Evolutionary conservation across 2,329 filamentous ascomycete genomes (phyloP).

Genomic region (Ophiognomonia clavigignenti-juglandacearum): DNA sequence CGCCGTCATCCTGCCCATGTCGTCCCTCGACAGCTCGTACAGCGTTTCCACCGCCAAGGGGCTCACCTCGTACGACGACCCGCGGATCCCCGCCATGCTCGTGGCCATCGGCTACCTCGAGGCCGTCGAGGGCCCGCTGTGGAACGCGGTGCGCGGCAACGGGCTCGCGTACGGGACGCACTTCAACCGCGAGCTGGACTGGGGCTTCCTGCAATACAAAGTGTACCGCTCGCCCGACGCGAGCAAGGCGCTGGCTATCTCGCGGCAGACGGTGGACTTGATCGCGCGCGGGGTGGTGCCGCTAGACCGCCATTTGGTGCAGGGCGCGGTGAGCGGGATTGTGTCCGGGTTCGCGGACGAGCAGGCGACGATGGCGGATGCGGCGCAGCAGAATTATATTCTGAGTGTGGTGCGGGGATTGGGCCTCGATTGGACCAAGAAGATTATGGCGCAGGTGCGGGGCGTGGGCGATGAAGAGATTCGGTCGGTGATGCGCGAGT

Average conservation of each 20-base stretch:
- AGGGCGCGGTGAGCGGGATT: slow-evolving; percentile 86
- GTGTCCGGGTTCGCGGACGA: slow-evolving; percentile 84
- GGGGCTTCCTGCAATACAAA: slow-evolving; percentile 75
- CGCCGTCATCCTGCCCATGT: slow-evolving; percentile 81
- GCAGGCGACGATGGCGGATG: slow-evolving; percentile 76
- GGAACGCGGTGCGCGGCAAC: slow-evolving; percentile 87
- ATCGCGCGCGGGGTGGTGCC: slow-evolving; percentile 66
- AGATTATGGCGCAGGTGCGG: slow-evolving; percentile 71
- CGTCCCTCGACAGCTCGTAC: slow-evolving; percentile 88
- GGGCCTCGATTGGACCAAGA: slow-evolving; percentile 70
- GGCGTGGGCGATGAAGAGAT: slow-evolving; percentile 74
- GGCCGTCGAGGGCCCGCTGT: slow-evolving; percentile 87
- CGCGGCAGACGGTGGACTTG: slow-evolving; percentile 67
- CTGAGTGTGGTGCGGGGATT: slow-evolving; percentile 74
- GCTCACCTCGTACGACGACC: slow-evolving; percentile 69
- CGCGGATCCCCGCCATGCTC: slow-evolving; percentile 74
- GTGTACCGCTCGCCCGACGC: slow-evolving; percentile 89
- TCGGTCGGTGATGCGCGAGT: slow-evolving; percentile 64
- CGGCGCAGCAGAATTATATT: slow-evolving; percentile 79
- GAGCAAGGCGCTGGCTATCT: slow-evolving; percentile 77
- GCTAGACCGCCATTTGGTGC: slow-evolving; percentile 77
- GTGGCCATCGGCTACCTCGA: slow-evolving; percentile 91
- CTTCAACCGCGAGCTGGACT: slow-evolving; percentile 73
- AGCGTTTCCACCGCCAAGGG: slow-evolving; percentile 71
- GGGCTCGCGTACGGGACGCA: slow-evolving; percentile 87